These are phyloP conservation scores for Panicum virgatum DNA, from an alignment of 202 grass and related monocot genomes.

Conservation along the genomic window DNA sequence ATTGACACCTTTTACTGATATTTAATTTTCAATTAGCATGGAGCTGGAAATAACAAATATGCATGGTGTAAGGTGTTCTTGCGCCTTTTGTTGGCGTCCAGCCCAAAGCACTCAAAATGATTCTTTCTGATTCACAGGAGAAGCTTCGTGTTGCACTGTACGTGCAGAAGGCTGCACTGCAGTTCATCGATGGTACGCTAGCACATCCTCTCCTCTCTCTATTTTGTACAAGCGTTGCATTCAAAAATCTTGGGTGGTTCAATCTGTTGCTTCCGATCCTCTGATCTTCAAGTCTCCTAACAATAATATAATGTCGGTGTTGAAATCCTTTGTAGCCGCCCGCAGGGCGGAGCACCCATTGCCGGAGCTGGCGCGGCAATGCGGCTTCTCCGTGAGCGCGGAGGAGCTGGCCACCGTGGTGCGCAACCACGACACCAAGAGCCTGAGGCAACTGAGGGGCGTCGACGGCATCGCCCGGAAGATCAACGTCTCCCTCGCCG, in stretches of 20 bases:
- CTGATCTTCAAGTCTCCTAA: no score
- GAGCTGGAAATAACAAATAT: no score
- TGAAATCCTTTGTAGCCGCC: slow-evolving; percentile 42
- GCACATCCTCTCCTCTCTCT: no score
- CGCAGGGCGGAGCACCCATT: slow-evolving; percentile 57
- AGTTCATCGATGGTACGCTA: slow-evolving; percentile 80
- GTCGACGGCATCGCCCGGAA: slow-evolving; percentile 63
- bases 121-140: slow-evolving; percentile 48
- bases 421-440: slow-evolving; percentile 67
- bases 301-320: slow-evolving; percentile 26
- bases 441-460: slow-evolving; percentile 57
- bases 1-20: no score
- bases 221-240: no score
- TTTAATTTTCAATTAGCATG: no score
- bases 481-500: slow-evolving; percentile 57
- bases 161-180: slow-evolving; percentile 82
- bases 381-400: slow-evolving; percentile 69
- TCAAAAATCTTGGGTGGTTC: not conserved
- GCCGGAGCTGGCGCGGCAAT: slow-evolving; percentile 62
- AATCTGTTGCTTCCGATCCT: not conserved
- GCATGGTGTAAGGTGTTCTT: no score
- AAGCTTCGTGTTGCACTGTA: slow-evolving; percentile 82
- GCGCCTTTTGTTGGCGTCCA: not conserved
- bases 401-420: slow-evolving; percentile 78
- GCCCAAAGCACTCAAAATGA: slow-evolving; percentile 1